Evolutionary conservation across 805 yeast species (phyloP), one percentile per base, ranked within the genome.

Genomic region (Cyberlindnera lachancei): DNA sequence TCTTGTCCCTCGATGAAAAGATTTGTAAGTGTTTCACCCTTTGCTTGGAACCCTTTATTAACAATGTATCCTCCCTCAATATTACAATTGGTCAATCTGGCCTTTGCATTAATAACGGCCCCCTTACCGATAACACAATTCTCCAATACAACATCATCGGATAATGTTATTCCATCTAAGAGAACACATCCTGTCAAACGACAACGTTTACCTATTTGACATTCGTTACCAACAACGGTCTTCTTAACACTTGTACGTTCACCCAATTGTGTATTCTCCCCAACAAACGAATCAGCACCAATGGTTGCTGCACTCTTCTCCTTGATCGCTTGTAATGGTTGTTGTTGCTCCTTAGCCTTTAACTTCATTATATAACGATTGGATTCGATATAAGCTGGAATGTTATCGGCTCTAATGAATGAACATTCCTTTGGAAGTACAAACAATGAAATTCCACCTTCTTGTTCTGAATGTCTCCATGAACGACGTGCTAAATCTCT

Each of bases 401-500:
- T 62, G 51, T 79, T 84, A 53, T 86, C 87, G 30, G 82, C 69
- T 44, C 97, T 72, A 38, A 84, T 68, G 50, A 88, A 88, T 3
- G 70, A 63, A 10, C 81, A 73, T 37, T 76, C 73, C 18, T 69
- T 63, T 4, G 96, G 95, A 18, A 88, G 53, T 16, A 78, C 68
- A 41, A 80, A 70, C 45, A 90, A 63, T 4, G 81, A 81, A 13
- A 92, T 70, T 1, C 78, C 70, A 34, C 77, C 84, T 40, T 66
- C 65, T 8, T 57, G 52, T 6, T 50, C 46, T 0, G 80, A 65
- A 52, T 87, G 95, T 46, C 71, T 73, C 98, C 98, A 92, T 2
- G 95, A 79, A 41, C 94, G 73, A 56, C 97, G 73, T 4, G 94
- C 94, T 36, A 90, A 59, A 50, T 87, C 95, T 50, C 97, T 73